Evolutionary conservation across 164 flowering plant genomes (phyloP).

Genomic region (Vitis amurensis): DNA sequence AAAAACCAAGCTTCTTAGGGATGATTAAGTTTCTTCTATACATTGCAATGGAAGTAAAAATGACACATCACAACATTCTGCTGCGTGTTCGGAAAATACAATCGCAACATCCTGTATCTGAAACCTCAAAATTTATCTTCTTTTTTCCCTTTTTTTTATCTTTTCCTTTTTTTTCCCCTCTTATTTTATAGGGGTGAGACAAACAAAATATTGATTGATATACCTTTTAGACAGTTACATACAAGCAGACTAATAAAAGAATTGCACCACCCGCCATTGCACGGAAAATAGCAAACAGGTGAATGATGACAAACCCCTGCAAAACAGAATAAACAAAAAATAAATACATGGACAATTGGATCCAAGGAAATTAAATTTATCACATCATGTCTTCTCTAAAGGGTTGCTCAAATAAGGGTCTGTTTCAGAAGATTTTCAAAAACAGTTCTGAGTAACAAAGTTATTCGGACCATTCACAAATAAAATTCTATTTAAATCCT

Average conservation of each 20-base stretch:
- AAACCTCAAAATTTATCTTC: conserved; percentile 1
- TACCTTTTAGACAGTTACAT: conserved; percentile 44
- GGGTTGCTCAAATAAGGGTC: too few species aligned
- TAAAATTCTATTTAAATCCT: too few species aligned
- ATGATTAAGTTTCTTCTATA: conserved; percentile 13
- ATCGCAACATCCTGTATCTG: conserved; percentile 20
- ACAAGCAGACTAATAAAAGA: conserved; percentile 73
- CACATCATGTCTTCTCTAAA: too few species aligned
- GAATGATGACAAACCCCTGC: conserved; percentile 39
- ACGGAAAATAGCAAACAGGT: conserved; percentile 28
- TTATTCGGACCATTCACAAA: too few species aligned
- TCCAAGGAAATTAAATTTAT: too few species aligned
- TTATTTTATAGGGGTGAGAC: conserved; percentile 31
- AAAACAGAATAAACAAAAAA: conserved; percentile 7
- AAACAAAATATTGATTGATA: conserved; percentile 31
- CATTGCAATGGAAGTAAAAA: not conserved
- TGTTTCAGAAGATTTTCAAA: too few species aligned
- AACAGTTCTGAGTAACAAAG: too few species aligned
- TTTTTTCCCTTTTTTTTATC: conserved; percentile 2
- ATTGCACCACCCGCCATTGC: conserved; percentile 47
- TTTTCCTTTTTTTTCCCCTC: conserved; percentile 1
- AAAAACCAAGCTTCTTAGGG: conserved; percentile 8
- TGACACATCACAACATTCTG: conserved; percentile 5
- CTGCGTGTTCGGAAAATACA: conserved; percentile 12
- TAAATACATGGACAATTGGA: not conserved